Evolutionary conservation across 1,284 basidiomycete genomes (phyloP), one percentile per base, ranked within the genome.

Genomic region (Malassezia globosa): DNA sequence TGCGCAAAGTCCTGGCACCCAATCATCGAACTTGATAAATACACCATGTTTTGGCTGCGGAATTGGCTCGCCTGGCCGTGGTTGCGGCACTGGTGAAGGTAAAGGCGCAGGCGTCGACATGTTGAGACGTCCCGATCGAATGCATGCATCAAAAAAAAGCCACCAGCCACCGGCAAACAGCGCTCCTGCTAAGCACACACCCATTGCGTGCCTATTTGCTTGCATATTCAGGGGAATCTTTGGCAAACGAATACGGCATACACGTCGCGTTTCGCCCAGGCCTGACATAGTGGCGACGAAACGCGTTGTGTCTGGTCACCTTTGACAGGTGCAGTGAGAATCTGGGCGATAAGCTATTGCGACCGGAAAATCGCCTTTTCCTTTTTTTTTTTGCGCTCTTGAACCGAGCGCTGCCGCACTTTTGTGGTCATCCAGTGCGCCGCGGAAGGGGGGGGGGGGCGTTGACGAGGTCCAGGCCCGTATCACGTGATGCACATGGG

Each of bases 1-100:
- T n/a, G 86, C 87, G 73, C 83, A 88, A 58, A 96, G 81, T 21
- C 89, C 92, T 0, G 90, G 88, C 13, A 94, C 76, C 92, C 92
- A 96, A 77, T 95, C 90, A 22, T 86, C 81, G 71, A 92, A 90
- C 16, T 79, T 76, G 71, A 95, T 84, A 13, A 26, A 69, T 11
- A 43, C 41, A 31, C 16, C 29, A 31, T 31, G 29, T 16, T 13
- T 16, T 13, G 29, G 29, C 16, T 25, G 39, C 24, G 21, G 22
- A 19, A 26, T n/a, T 87, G 85, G 5, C 94, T 85, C 33, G 6
- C 42, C 48, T 2, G 29, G 29, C 16, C 11, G 11, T 3, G 87
- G 82, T 5, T 82, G 81, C 0, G 82, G 78, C 57, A 82, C 76
- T 50, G 83, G 78, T 4, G 81, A 81, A 27, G 81, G 79, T 42